These are phyloP conservation scores for Taiwanofungus camphoratus DNA, from an alignment of 1,284 basidiomycete genomes.

Conservation along the genomic window DNA sequence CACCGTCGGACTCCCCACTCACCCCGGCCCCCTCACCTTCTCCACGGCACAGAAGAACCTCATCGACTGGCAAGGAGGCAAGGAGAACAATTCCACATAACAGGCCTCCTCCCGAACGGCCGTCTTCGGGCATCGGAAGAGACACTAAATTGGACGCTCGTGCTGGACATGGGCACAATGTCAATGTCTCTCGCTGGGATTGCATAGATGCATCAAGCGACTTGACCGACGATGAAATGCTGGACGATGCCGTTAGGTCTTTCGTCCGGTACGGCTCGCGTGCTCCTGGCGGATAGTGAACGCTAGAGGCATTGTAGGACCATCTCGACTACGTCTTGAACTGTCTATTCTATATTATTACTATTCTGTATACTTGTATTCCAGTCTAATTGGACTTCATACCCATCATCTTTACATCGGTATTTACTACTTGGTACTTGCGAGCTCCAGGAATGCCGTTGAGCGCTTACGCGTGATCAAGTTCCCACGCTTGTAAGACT, in stretches of 20 bases:
- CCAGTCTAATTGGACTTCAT: too few relatives aligned
- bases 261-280: neutral
- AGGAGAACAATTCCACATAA: too few relatives aligned
- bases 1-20: constrained; percentile 5
- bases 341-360: neutral
- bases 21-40: constrained; percentile 1
- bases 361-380: neutral
- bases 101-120: too few relatives aligned
- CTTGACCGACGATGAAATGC: too few relatives aligned
- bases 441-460: too few relatives aligned
- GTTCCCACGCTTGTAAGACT: constrained; percentile 17
- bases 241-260: neutral
- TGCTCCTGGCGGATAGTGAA: neutral
- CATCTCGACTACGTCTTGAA: neutral
- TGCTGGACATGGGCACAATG: too few relatives aligned
- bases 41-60: neutral
- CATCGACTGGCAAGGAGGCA: neutral
- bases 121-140: too few relatives aligned
- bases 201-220: neutral
- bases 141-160: too few relatives aligned
- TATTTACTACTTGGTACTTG: too few relatives aligned
- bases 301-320: too few relatives aligned
- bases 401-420: too few relatives aligned
- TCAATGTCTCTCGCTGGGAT: neutral
- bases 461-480: neutral